Evolutionary conservation across 441 rosid genomes (phyloP).

Genomic region (Erysimum pusillum): DNA sequence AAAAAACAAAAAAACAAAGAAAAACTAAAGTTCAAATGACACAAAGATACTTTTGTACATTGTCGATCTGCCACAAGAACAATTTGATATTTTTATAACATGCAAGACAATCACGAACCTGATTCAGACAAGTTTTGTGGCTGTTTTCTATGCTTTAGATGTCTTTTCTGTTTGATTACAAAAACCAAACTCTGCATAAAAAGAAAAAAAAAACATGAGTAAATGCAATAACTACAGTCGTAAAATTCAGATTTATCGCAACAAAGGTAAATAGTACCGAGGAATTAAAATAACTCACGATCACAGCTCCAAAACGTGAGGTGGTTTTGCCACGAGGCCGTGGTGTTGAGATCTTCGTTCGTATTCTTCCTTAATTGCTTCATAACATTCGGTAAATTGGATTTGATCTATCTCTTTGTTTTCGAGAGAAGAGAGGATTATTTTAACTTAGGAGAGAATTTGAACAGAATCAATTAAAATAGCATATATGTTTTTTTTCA

Average conservation of each 20-base stretch:
- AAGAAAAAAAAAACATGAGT: too few species aligned
- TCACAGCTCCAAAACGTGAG: background rate
- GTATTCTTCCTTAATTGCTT: background rate
- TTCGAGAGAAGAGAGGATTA: background rate
- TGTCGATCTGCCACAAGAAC: conserved; percentile 7
- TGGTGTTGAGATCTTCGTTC: background rate
- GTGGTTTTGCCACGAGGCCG: background rate
- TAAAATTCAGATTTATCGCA: too few species aligned
- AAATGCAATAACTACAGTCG: too few species aligned
- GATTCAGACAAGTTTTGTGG: conserved; percentile 24
- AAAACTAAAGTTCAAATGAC: conserved; percentile 14
- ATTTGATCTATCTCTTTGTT: background rate
- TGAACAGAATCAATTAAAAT: background rate
- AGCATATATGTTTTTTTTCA: too few species aligned
- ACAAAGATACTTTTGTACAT: conserved; percentile 10
- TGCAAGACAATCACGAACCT: conserved; percentile 14
- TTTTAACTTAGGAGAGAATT: too few species aligned
- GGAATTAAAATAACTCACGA: too few species aligned
- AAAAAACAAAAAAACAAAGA: too few species aligned
- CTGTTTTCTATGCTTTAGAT: too few species aligned
- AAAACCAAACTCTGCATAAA: too few species aligned
- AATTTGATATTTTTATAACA: background rate
- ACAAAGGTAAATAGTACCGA: too few species aligned
- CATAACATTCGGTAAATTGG: too few species aligned
- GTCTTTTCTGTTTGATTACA: too few species aligned